Evolutionary conservation across 495 filamentous ascomycete species (phyloP), one percentile per base, ranked within the genome.

Genomic region (Elaphomyces granulatus): DNA sequence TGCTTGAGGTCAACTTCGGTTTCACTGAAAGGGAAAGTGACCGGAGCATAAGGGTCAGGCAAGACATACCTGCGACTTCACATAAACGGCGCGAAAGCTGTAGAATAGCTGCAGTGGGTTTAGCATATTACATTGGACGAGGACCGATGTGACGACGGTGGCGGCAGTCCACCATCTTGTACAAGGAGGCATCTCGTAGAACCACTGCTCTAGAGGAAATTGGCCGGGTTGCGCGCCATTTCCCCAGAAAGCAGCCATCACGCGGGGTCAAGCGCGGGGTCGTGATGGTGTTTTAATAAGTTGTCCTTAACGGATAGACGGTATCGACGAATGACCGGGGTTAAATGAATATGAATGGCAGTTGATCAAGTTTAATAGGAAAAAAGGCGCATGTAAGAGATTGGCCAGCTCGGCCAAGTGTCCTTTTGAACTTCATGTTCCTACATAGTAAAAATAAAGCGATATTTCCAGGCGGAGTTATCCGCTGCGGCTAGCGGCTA

Each of bases 161-260:
- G 87, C 87, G 3, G 82, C 87, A 10, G 92, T 98, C 90, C 90
- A 98, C 75, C 80, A 88, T 35, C 90, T 66, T 18, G 92, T 96
- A 52, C 87, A 90, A 16, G 87, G 77, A 1, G 92, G 90, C 80
- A 95, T 94, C 60, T 96, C 88, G 61, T 80, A 94, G 63, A 94
- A 94, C 88, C 90, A 95, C 53, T 87, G 81, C 60, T 94, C 87
- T 6, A 95, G 71, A 17, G 86, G 88, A 49, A 90, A 83, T 44
- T 81, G 78, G 43, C 71, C 75, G 34, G 68, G 59, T 36, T 68
- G 56, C 64, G 80, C 61, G 31, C 60, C 64, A 51, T 68, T 68
- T 40, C 60, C 64, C 58, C 59, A 68, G 33, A 65, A 47, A 15
- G 58, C 64, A 33, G 62, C 64, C 64, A 68, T 68, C 23, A 12